Conservation (phyloP, 75 land plant species). For the Ceratopteris richardii region DNA sequence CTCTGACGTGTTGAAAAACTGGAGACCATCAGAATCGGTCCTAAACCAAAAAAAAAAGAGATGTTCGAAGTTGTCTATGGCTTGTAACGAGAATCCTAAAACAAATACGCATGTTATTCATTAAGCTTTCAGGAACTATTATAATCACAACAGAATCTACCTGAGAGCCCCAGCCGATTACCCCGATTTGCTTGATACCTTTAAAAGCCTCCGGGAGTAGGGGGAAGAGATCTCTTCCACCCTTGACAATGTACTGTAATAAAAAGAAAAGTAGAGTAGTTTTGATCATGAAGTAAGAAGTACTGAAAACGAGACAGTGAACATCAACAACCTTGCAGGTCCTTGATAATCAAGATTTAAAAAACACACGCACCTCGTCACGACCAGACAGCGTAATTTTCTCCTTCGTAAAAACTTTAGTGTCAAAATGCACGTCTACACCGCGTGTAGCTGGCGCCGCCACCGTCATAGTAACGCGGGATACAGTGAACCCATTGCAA, state of each 20-base stretch:
- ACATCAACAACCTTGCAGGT: background rate
- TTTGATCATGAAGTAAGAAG: conserved; percentile 2
- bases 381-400: conserved; percentile 62
- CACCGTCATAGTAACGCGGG: background rate
- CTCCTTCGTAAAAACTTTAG: conserved; percentile 78
- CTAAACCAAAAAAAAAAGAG: too few relatives aligned
- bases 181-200: conserved; percentile 95
- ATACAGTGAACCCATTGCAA: too few relatives aligned
- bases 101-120: too few relatives aligned
- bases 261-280: background rate
- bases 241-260: conserved; percentile 79
- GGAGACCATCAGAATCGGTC: too few relatives aligned
- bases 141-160: conserved; percentile 30
- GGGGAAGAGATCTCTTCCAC: conserved; percentile 82
- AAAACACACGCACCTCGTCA: conserved; percentile 45
- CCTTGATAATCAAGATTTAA: too few relatives aligned
- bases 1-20: too few relatives aligned
- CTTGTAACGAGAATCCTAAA: too few relatives aligned
- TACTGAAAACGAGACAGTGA: background rate
- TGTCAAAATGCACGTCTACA: conserved; percentile 37
- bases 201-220: conserved; percentile 87
- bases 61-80: too few relatives aligned
- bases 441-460: background rate
- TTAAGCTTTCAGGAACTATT: too few relatives aligned
- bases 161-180: conserved; percentile 99